Conservation (phyloP, 2,329 filamentous ascomycete genomes). For the Aspergillus sp. region DNA sequence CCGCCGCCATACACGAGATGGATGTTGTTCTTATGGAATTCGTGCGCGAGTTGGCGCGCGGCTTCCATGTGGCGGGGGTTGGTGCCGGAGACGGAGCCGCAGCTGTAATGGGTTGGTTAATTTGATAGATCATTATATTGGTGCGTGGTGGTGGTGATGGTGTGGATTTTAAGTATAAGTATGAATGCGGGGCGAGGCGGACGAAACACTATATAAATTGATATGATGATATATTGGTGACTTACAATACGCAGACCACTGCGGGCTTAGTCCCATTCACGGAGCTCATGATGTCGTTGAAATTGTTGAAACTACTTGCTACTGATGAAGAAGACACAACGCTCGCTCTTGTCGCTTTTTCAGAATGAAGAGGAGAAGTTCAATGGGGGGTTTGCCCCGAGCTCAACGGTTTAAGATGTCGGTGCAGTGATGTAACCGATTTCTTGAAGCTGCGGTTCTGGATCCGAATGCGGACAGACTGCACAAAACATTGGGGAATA, state of each 20-base stretch:
- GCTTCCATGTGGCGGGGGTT: constrained; percentile 75
- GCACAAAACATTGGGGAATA: neutral
- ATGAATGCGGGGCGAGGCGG: constrained; percentile 5
- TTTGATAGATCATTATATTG: neutral
- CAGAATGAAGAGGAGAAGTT: constrained; percentile 11
- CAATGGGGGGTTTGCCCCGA: constrained; percentile 1
- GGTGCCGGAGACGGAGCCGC: constrained; percentile 75
- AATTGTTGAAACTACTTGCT: neutral
- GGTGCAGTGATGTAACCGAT: neutral
- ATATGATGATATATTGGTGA: neutral
- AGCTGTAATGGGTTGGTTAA: constrained; percentile 51
- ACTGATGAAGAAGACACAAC: neutral
- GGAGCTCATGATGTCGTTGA: neutral
- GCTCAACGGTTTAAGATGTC: neutral
- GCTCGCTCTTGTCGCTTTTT: neutral
- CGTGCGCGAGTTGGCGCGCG: constrained; percentile 71
- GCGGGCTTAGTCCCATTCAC: constrained; percentile 43
- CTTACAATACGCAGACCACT: constrained; percentile 85
- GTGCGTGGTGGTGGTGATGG: neutral
- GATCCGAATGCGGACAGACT: neutral
- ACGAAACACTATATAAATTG: too few species aligned
- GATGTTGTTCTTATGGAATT: constrained; percentile 75
- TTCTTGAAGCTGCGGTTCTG: neutral
- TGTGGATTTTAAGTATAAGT: neutral
- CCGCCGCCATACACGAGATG: constrained; percentile 92